Conservation (phyloP, 305 asterid genomes). For the Petunia hybrid region DNA sequence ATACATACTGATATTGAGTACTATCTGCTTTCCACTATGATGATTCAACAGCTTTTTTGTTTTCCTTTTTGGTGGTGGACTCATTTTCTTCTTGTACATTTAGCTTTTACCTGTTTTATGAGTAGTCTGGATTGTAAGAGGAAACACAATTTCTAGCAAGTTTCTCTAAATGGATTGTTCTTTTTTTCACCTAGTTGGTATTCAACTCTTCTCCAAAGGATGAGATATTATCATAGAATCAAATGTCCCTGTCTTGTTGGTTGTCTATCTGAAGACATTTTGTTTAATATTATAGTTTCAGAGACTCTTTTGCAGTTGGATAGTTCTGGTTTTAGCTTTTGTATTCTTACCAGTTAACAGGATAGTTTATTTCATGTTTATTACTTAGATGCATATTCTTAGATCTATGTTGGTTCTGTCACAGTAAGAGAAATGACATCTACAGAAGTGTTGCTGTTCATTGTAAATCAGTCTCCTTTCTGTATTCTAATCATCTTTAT, state of each 20-base stretch:
- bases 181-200: neutral
- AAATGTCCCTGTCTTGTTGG: neutral
- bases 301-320: too few species aligned
- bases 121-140: neutral
- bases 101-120: neutral
- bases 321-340: too few species aligned
- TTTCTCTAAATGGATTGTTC: neutral
- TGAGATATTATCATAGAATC: neutral
- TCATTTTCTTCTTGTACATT: neutral
- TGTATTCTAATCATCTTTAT: neutral
- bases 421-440: neutral
- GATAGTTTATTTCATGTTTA: too few species aligned
- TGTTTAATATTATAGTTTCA: neutral
- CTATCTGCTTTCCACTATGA: neutral
- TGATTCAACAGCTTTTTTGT: neutral
- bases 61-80: neutral
- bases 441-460: neutral
- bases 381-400: neutral
- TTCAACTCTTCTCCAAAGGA: neutral
- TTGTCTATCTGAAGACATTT: neutral
- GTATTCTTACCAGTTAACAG: too few species aligned
- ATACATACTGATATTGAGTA: neutral
- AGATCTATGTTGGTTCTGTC: neutral
- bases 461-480: neutral
- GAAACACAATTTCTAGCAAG: neutral